Evolutionary conservation across 495 filamentous ascomycete species (phyloP).

Genomic region (Lentithecium fluviatile): DNA sequence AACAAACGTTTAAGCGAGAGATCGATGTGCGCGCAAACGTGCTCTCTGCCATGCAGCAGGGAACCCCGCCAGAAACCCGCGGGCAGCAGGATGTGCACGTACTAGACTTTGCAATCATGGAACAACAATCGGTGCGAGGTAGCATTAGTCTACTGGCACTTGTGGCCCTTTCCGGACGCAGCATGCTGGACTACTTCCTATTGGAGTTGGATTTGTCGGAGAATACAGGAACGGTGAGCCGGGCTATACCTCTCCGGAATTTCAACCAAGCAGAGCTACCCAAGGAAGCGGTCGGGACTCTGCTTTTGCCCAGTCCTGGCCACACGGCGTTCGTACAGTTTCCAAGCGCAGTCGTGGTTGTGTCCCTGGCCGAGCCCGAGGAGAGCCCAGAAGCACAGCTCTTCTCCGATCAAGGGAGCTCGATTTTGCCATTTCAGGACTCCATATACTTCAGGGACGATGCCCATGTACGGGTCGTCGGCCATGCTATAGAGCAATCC

Average conservation of each 20-base stretch:
- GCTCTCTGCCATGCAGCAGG: constrained; percentile 29
- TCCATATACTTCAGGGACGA: constrained; percentile 76
- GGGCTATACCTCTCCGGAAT: constrained; percentile 62
- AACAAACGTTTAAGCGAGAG: constrained; percentile 54
- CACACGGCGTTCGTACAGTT: constrained; percentile 82
- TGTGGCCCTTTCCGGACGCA: constrained; percentile 25
- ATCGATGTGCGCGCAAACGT: constrained; percentile 52
- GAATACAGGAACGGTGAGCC: constrained; percentile 14
- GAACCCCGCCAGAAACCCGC: constrained; percentile 19
- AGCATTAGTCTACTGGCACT: constrained; percentile 32
- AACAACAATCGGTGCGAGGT: constrained; percentile 19
- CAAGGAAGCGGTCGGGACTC: constrained; percentile 51
- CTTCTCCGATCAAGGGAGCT: constrained; percentile 57
- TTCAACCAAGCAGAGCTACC: constrained; percentile 52
- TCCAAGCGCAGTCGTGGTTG: constrained; percentile 68
- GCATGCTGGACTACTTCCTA: constrained; percentile 39
- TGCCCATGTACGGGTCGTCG: constrained; percentile 50
- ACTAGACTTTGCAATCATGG: constrained; percentile 49
- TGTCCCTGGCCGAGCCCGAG: constrained; percentile 62
- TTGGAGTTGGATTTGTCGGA: constrained; percentile 43
- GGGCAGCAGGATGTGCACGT: constrained; percentile 40
- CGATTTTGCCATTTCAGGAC: constrained; percentile 73
- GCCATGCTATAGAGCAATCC: constrained; percentile 47
- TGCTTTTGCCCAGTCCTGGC: constrained; percentile 74
- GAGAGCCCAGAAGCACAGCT: constrained; percentile 69